A percentile compares a stretch with the other conserved stretches of the same genome.
These are phyloP conservation scores for Debaryomyces hansenii DNA, from an alignment of 805 yeast species.

Conservation along the genomic window DNA sequence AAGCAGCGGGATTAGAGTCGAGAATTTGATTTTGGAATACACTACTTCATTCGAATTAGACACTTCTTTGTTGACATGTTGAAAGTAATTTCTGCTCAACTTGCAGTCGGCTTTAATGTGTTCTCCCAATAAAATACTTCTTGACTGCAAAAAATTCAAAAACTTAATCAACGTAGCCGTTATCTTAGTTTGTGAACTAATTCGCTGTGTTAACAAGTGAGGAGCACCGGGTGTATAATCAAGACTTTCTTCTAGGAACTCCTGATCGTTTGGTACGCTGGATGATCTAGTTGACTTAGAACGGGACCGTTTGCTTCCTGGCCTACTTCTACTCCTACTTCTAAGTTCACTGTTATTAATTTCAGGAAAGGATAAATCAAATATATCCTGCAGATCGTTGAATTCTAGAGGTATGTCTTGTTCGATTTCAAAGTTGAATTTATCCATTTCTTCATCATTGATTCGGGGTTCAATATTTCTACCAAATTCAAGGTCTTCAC, in stretches of 20 bases:
- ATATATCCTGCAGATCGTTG: conserved; percentile 8
- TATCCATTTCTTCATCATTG: background rate
- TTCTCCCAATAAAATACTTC: conserved; percentile 8
- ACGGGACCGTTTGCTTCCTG: background rate
- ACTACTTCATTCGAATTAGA: background rate
- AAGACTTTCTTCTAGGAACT: conserved; percentile 6
- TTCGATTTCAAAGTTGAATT: background rate
- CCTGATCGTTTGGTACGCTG: background rate
- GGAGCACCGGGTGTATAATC: conserved; percentile 9
- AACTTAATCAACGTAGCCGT: conserved; percentile 12
- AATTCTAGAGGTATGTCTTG: conserved; percentile 1
- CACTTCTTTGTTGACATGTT: background rate
- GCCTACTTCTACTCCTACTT: conserved; percentile 4
- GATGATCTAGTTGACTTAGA: background rate
- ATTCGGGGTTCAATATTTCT: conserved; percentile 10
- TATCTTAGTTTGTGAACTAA: background rate
- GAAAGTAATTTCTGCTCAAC: background rate
- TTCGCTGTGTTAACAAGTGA: conserved; percentile 3
- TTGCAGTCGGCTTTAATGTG: conserved; percentile 1
- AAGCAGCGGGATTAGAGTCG: conserved; percentile 15
- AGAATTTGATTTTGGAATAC: conserved; percentile 11
- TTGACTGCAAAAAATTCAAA: conserved; percentile 8
- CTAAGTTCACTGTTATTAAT: conserved; percentile 10
- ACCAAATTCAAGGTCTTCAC: conserved; percentile 13
- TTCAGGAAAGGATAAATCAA: conserved; percentile 23